Conservation (phyloP, 768 basidiomycete species). For the Grammothele lineata region DNA sequence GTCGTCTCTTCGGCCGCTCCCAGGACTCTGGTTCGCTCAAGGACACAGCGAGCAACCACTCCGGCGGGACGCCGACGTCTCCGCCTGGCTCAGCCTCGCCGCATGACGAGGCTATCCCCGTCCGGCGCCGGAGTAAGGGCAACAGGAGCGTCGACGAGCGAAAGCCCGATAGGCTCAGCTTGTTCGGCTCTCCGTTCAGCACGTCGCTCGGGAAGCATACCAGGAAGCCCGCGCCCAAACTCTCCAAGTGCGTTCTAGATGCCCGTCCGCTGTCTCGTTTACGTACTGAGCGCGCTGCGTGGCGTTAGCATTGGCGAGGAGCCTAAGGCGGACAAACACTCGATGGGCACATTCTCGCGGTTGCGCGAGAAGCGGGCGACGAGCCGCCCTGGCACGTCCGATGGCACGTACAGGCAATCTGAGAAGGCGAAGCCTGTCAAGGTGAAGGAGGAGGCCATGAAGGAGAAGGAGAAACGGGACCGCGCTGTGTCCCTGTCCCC, state of each 20-base stretch:
- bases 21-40: constrained; percentile 31
- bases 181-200: constrained; percentile 70
- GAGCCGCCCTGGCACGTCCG: constrained; percentile 38
- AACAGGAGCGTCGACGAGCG: constrained; percentile 51
- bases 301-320: constrained; percentile 30
- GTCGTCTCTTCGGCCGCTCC: constrained; percentile 62
- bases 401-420: constrained; percentile 22
- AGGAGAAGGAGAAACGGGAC: constrained; percentile 22
- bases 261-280: constrained; percentile 1
- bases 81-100: constrained; percentile 6
- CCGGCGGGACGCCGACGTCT: constrained; percentile 19
- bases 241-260: constrained; percentile 51
- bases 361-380: constrained; percentile 39
- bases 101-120: constrained; percentile 12
- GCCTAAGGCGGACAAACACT: constrained; percentile 40
- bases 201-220: constrained; percentile 59
- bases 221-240: constrained; percentile 80
- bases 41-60: constrained; percentile 23
- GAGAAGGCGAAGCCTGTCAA: constrained; percentile 18
- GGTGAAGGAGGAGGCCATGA: constrained; percentile 16
- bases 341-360: constrained; percentile 20
- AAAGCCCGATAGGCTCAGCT: constrained; percentile 64
- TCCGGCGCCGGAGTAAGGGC: constrained; percentile 35
- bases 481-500: constrained; percentile 17
- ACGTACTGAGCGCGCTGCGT: constrained; percentile 2